Evolutionary conservation across 805 yeast species (phyloP).

Genomic region (Zygotorulaspora chibaensis): DNA sequence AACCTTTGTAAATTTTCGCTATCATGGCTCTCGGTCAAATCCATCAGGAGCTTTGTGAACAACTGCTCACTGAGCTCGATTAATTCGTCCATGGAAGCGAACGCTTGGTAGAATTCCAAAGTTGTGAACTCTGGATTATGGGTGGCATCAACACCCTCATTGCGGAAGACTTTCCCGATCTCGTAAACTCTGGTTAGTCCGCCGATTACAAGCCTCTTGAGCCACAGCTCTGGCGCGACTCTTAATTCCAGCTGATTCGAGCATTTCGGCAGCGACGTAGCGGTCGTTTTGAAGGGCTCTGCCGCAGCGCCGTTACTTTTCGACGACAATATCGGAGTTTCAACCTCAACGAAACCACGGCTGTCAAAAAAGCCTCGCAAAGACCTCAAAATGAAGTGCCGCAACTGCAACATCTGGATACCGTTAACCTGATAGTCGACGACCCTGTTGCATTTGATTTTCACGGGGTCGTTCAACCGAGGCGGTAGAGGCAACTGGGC

Average conservation of each 20-base stretch:
- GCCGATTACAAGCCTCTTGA: conserved; percentile 72
- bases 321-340: conserved; percentile 75
- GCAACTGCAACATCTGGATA: conserved; percentile 42
- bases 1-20: conserved; percentile 7
- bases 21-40: conserved; percentile 28
- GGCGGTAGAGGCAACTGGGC: conserved; percentile 70
- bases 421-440: conserved; percentile 66
- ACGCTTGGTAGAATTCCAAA: conserved; percentile 82
- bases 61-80: conserved; percentile 60
- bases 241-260: conserved; percentile 52
- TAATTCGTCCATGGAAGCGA: conserved; percentile 59
- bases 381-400: conserved; percentile 51
- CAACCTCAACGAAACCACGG: conserved; percentile 69
- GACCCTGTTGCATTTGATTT: conserved; percentile 63
- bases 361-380: conserved; percentile 55
- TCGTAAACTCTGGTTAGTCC: conserved; percentile 89
- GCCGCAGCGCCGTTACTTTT: conserved; percentile 91
- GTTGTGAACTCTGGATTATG: conserved; percentile 94
- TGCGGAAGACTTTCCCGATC: conserved; percentile 79
- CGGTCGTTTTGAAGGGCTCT: conserved; percentile 66
- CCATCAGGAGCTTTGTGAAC: conserved; percentile 37
- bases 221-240: conserved; percentile 95
- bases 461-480: conserved; percentile 47
- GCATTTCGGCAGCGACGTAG: conserved; percentile 33
- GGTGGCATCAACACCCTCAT: conserved; percentile 88